These are phyloP conservation scores for Tympanopsis confertula DNA, from an alignment of 2,329 filamentous ascomycete species.

Conservation along the genomic window DNA sequence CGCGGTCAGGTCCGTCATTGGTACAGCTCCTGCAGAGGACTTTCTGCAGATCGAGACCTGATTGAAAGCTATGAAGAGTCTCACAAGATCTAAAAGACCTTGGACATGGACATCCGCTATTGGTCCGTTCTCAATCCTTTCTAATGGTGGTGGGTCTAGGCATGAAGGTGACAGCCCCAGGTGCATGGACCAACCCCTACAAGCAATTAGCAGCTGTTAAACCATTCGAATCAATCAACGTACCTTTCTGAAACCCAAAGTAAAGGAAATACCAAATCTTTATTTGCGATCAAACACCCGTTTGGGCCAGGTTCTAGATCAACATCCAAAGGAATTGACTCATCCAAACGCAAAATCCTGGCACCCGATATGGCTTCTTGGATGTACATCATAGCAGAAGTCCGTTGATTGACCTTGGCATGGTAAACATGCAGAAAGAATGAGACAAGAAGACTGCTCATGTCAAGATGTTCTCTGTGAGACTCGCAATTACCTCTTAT, in stretches of 20 bases:
- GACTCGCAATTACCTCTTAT: constrained; percentile 5
- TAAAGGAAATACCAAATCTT: constrained; percentile 12
- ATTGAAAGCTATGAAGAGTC: background rate
- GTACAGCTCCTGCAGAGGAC: too few relatives aligned
- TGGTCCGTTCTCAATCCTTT: too few relatives aligned
- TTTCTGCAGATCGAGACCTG: too few relatives aligned
- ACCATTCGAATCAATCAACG: background rate
- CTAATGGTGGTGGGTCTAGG: constrained; percentile 8
- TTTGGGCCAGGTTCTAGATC: background rate
- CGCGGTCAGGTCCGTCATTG: background rate
- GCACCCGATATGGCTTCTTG: constrained; percentile 14
- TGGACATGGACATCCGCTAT: too few relatives aligned
- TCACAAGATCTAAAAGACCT: background rate
- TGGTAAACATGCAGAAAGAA: constrained; percentile 19
- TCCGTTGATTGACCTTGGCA: constrained; percentile 15
- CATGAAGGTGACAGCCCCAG: constrained; percentile 14
- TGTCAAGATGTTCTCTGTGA: constrained; percentile 8
- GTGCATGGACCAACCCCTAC: constrained; percentile 16
- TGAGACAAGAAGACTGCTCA: constrained; percentile 11
- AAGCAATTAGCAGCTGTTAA: background rate
- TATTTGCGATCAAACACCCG: constrained; percentile 11
- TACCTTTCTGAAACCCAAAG: constrained; percentile 18
- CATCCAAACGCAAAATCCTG: constrained; percentile 10
- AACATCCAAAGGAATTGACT: constrained; percentile 1
- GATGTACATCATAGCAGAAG: constrained; percentile 15